These are phyloP conservation scores for Vanrija humicola DNA, from an alignment of 1,284 basidiomycete species.

Conservation along the genomic window DNA sequence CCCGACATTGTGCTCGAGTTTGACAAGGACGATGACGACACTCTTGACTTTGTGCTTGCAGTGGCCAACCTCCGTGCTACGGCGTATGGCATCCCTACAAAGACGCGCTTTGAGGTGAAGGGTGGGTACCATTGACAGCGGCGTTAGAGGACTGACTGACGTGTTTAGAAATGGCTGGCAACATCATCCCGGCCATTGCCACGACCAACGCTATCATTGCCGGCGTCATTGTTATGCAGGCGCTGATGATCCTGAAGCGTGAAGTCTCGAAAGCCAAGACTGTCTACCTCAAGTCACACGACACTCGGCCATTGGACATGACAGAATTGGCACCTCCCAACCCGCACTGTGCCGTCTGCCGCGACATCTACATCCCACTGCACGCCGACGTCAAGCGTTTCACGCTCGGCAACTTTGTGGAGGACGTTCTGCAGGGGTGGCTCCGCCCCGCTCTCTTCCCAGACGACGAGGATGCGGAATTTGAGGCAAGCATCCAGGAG, in stretches of 20 bases:
- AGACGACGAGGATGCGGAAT: slow-evolving; percentile 68
- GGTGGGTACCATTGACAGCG: slow-evolving; percentile 52
- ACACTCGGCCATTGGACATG: slow-evolving; percentile 53
- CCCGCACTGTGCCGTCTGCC: slow-evolving; percentile 73
- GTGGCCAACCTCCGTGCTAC: slow-evolving; percentile 86
- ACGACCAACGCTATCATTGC: slow-evolving; percentile 98
- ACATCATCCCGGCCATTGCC: slow-evolving; percentile 98
- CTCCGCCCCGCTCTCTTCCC: slow-evolving; percentile 37
- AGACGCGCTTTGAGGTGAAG: slow-evolving; percentile 96
- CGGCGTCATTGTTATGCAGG: slow-evolving; percentile 88
- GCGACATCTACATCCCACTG: slow-evolving; percentile 75
- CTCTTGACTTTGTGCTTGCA: slow-evolving; percentile 92
- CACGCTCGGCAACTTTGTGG: slow-evolving; percentile 68
- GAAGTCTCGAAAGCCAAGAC: slow-evolving; percentile 50
- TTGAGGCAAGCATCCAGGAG: slow-evolving; percentile 65
- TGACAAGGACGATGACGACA: slow-evolving; percentile 97
- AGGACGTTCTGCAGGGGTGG: slow-evolving; percentile 53
- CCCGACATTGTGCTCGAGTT: slow-evolving; percentile 75
- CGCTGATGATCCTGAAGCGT: slow-evolving; percentile 66
- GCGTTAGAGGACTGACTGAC: slow-evolving; percentile 6
- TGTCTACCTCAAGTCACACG: slow-evolving; percentile 2
- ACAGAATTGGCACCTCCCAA: slow-evolving; percentile 72
- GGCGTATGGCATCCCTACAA: slow-evolving; percentile 81
- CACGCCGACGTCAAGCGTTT: slow-evolving; percentile 64
- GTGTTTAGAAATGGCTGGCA: slow-evolving; percentile 91